Evolutionary conservation across 371 early-diverging fungal species (phyloP), one percentile per base, ranked within the genome.

Genomic region (Batkoa obscura): DNA sequence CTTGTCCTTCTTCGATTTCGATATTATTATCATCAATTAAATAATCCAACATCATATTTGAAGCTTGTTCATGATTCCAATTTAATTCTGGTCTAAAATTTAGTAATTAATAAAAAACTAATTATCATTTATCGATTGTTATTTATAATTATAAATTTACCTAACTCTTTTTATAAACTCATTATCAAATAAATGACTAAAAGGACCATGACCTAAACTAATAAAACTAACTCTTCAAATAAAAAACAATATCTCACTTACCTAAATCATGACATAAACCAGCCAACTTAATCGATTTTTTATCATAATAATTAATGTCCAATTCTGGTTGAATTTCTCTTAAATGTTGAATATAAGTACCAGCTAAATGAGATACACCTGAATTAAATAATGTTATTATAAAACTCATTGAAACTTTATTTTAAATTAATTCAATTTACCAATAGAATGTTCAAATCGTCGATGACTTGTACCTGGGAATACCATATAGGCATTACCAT

Each of bases 241-340:
- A 6, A 36, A 34, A 32, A 41, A 35, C 2, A 43, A 38, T 6
- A 2, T 15, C 23, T n/a, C 17, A 52, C 57, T 53, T 72, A 73
- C 93, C 93, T 2, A 93, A 70, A 65, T 96, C 97, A 67, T 96
- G 97, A 60, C 89, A 88, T 10, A 97, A 68, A 2, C 94, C 97
- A 31, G 97, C 97, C 5, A 95, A 65, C 43, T 79, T 81, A 34
- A 95, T 81, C 67, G 88, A 89, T 66, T 78, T 74, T 33, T 86
- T 70, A 57, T 97, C 96, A 23, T 73, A 72, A 3, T 76, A 69
- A 15, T 73, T 74, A 30, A 96, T 88, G 3, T 71, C 73, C 34
- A 93, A 73, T 41, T 86, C 85, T 5, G 89, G 91, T 57, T 94
- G 95, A 2, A 72, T 73, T 48, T 68, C 62, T 36, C 68, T 66